Evolutionary conservation across 768 basidiomycete species (phyloP).

Genomic region (Boletus subparvulus): DNA sequence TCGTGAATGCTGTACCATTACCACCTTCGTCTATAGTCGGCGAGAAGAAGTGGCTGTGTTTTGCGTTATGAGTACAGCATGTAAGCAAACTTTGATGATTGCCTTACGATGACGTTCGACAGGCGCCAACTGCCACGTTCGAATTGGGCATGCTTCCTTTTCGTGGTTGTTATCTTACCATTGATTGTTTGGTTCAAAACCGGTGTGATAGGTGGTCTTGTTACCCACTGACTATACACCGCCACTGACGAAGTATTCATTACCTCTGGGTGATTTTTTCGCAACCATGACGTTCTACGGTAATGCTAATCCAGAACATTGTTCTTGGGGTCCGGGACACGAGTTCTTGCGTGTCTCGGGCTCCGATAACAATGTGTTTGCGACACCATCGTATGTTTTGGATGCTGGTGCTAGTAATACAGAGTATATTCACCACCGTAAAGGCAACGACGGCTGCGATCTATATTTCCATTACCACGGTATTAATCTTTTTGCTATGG

Average conservation of each 20-base stretch:
- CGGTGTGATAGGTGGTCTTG: conserved; percentile 12
- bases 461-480: too few species aligned
- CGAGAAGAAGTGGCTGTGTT: conserved; percentile 11
- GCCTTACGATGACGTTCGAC: conserved; percentile 5
- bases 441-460: conserved; percentile 10
- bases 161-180: not conserved
- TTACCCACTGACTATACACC: not conserved
- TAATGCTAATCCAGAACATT: not conserved
- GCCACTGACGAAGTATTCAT: conserved; percentile 14
- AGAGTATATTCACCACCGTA: conserved; percentile 7
- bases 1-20: not conserved
- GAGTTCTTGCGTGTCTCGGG: conserved; percentile 3
- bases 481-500: conserved; percentile 10
- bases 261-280: conserved; percentile 10
- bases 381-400: not conserved
- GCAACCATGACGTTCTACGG: not conserved
- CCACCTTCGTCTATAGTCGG: conserved; percentile 9
- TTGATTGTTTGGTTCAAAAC: conserved; percentile 6
- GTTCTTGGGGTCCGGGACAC: too few species aligned
- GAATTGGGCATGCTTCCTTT: conserved; percentile 11
- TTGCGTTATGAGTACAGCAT: conserved; percentile 11
- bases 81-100: conserved; percentile 1
- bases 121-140: conserved; percentile 17
- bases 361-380: conserved; percentile 4
- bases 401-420: not conserved